Evolutionary conservation across 192 early-diverging fungal genomes (phyloP).

Genomic region (Coemansia sp.): DNA sequence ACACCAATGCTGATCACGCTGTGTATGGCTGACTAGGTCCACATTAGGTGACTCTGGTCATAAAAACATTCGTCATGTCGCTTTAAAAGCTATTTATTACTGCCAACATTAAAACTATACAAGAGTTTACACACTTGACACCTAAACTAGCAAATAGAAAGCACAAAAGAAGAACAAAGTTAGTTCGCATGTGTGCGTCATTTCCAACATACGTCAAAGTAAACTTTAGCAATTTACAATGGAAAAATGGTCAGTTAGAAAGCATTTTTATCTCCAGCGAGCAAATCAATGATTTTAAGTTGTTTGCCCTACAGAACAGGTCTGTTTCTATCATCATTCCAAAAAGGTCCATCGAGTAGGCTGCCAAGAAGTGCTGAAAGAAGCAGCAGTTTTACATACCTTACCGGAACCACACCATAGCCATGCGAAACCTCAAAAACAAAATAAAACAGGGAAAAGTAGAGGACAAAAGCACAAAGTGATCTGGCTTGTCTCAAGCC

Average conservation of each 20-base stretch:
- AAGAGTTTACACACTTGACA: not conserved
- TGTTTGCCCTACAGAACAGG: conserved; percentile 54
- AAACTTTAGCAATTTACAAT: not conserved
- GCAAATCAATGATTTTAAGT: conserved; percentile 40
- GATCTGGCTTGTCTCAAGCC: not conserved
- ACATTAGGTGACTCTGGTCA: conserved; percentile 34
- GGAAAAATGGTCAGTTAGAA: conserved; percentile 28
- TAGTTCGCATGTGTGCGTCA: not conserved
- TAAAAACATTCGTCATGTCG: no score
- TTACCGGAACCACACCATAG: not conserved
- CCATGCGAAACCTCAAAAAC: not conserved
- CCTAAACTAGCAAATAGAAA: not conserved
- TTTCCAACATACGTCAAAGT: not conserved
- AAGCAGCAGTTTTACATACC: conserved; percentile 13
- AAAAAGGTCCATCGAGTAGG: not conserved
- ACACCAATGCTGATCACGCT: conserved; percentile 52
- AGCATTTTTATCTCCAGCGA: conserved; percentile 40
- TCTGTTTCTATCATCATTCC: conserved; percentile 51
- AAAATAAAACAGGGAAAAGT: conserved; percentile 2
- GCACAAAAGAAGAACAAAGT: not conserved
- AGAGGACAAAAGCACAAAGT: not conserved
- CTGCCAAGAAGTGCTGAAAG: not conserved
- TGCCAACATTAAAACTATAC: not conserved
- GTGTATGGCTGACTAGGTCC: conserved; percentile 70
- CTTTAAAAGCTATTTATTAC: no score